phyloP scores from a whole-genome alignment of 257 asterid species.

The Solanum gandarillasii region DNA sequence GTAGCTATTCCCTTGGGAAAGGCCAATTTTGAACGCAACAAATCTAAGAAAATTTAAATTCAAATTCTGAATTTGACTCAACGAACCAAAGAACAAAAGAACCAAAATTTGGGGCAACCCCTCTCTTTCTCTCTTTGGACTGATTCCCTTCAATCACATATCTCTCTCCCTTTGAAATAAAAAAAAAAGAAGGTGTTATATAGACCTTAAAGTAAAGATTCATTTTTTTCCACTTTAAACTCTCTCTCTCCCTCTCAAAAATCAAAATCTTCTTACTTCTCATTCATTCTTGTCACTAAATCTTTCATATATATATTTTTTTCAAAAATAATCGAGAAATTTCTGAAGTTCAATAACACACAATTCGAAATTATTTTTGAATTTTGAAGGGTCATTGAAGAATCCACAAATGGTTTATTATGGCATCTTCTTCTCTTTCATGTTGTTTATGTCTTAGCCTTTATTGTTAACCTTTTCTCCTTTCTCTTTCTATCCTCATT shows the following conservation, averaged over 20 bases:
- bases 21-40: not conserved
- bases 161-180: not conserved
- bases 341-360: not conserved
- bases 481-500: not conserved
- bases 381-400: constrained; percentile 5
- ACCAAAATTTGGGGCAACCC: not conserved
- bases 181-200: not conserved
- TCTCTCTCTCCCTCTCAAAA: not conserved
- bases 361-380: not conserved
- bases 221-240: not conserved
- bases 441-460: constrained; percentile 17
- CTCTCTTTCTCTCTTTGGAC: constrained; percentile 11
- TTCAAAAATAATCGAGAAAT: not conserved
- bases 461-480: constrained; percentile 3
- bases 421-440: constrained; percentile 11
- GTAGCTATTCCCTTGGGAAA: not conserved
- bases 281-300: not conserved
- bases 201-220: not conserved
- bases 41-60: not conserved
- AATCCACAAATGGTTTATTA: constrained; percentile 6
- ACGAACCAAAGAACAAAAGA: not conserved
- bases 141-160: constrained; percentile 9
- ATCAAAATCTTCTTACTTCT: not conserved
- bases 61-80: not conserved
- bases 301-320: not conserved